Evolutionary conservation across 306 rosid genomes (phyloP).

Genomic region (Castanea crenata): DNA sequence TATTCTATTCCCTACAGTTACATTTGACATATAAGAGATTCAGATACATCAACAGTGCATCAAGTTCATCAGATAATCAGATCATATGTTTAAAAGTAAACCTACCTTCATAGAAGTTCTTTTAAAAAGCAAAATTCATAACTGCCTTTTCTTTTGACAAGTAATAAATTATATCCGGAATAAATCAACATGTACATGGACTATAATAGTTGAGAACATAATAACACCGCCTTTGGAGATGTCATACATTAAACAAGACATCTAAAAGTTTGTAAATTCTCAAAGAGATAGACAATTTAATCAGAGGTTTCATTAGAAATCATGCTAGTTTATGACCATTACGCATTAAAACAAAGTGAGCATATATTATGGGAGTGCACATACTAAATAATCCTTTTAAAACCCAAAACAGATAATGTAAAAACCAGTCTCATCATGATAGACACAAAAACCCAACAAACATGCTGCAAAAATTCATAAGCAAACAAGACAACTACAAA

Average conservation of each 20-base stretch:
- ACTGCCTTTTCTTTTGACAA: neutral
- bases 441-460: neutral
- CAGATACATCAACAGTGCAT: constrained; percentile 3
- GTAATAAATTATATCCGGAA: too few species aligned
- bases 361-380: neutral
- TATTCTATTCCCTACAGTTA: constrained; percentile 79
- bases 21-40: constrained; percentile 24
- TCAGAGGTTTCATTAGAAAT: neutral
- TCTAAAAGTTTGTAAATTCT: neutral
- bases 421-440: neutral
- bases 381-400: neutral
- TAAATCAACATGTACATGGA: too few species aligned
- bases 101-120: neutral
- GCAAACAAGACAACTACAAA: neutral
- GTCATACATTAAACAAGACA: neutral
- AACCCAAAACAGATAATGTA: neutral
- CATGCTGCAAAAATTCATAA: neutral
- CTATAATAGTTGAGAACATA: too few species aligned
- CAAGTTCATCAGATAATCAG: neutral
- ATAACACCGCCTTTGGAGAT: neutral
- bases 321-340: neutral
- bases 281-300: neutral
- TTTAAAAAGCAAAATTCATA: neutral
- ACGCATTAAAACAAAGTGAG: neutral
- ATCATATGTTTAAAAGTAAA: neutral